Evolutionary conservation across 2,329 filamentous ascomycete genomes (phyloP).

Genomic region (Sclerotinia glacialis): DNA sequence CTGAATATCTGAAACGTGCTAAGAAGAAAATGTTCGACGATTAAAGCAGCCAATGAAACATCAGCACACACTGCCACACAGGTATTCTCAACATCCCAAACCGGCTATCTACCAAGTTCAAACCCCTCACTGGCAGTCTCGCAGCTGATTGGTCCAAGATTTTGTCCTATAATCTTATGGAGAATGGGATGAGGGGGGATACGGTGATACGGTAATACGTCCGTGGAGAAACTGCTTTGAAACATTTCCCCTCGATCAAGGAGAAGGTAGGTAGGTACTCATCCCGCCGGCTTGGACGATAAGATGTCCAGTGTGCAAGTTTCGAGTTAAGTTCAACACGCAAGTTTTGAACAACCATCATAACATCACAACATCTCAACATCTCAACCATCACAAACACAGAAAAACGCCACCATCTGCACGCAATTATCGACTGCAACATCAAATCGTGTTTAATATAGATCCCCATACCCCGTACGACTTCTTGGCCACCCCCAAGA

Average conservation of each 20-base stretch:
- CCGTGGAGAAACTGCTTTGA: neutral
- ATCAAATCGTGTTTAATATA: constrained; percentile 1
- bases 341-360: neutral
- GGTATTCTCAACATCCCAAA: neutral
- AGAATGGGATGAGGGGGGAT: neutral
- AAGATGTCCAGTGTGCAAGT: neutral
- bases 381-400: neutral
- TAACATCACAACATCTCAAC: too few species aligned
- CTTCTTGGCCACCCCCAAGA: neutral
- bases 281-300: neutral
- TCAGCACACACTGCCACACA: neutral
- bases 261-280: neutral
- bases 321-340: constrained; percentile 1
- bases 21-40: neutral
- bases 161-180: neutral
- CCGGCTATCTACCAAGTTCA: too few species aligned
- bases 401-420: constrained; percentile 13
- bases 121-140: too few species aligned
- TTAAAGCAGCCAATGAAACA: neutral
- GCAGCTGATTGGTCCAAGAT: too few species aligned
- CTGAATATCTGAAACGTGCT: constrained; percentile 5
- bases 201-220: too few species aligned
- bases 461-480: constrained; percentile 9
- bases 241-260: neutral
- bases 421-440: neutral